These are phyloP conservation scores for Acanthamoeba castellanii DNA, from an alignment of 208 protist genomes.

Conservation along the genomic window DNA sequence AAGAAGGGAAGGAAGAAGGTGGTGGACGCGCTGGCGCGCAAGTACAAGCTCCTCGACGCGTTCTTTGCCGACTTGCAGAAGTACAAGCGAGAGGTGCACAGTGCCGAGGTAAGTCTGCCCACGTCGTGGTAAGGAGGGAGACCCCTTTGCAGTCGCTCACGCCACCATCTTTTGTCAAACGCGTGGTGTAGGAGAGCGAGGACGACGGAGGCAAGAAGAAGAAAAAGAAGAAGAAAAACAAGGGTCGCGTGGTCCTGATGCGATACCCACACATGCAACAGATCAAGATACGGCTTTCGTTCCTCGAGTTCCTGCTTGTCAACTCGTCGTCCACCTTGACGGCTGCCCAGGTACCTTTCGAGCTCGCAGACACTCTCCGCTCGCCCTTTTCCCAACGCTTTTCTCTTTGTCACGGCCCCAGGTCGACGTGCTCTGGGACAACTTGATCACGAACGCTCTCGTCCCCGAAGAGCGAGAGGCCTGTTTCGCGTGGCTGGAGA, in stretches of 20 bases:
- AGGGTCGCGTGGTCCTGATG: slow-evolving; percentile 42
- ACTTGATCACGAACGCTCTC: slow-evolving; percentile 75
- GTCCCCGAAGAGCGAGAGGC: slow-evolving; percentile 78
- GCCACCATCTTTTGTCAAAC: background rate
- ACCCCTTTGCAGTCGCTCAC: too few species aligned
- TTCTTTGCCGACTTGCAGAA: slow-evolving; percentile 73
- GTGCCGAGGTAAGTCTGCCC: background rate
- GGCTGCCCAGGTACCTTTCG: slow-evolving; percentile 70
- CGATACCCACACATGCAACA: slow-evolving; percentile 77
- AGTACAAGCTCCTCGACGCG: slow-evolving; percentile 59
- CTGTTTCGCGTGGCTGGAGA: slow-evolving; percentile 82
- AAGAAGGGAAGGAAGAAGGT: slow-evolving; percentile 78
- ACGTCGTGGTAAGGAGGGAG: background rate
- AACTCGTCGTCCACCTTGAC: slow-evolving; percentile 79
- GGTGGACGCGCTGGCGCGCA: slow-evolving; percentile 79
- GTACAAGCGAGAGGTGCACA: slow-evolving; percentile 60
- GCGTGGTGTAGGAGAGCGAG: slow-evolving; percentile 7
- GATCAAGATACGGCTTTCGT: slow-evolving; percentile 78
- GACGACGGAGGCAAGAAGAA: background rate
- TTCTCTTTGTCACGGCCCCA: background rate
- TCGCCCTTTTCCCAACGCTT: background rate
- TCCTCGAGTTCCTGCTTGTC: slow-evolving; percentile 83
- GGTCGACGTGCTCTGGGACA: slow-evolving; percentile 82
- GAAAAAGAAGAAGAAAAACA: slow-evolving; percentile 66
- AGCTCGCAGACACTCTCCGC: background rate